phyloP scores from a whole-genome alignment of 1,284 basidiomycete genomes.

The Tausonia pullulans region DNA sequence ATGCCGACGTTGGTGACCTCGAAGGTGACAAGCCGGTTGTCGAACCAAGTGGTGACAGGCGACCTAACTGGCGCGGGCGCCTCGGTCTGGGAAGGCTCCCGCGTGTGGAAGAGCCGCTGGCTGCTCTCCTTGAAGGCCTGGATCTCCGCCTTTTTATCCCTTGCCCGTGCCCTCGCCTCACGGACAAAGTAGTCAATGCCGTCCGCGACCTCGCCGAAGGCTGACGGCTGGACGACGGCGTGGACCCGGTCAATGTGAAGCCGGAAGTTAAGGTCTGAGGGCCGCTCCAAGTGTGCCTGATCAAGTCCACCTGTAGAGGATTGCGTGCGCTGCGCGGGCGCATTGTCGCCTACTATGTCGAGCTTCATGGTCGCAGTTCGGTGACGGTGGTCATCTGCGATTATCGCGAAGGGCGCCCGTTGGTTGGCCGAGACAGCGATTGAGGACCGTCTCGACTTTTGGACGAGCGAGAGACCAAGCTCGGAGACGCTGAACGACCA shows the following conservation, averaged over 20 bases:
- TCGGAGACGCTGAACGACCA: conserved; percentile 60
- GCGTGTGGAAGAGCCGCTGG: conserved; percentile 54
- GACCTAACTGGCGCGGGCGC: conserved; percentile 19
- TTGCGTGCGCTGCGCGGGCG: too few relatives aligned
- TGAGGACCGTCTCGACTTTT: conserved; percentile 42
- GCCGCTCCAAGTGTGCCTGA: too few relatives aligned
- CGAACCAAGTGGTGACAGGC: conserved; percentile 46
- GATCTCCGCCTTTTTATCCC: conserved; percentile 61
- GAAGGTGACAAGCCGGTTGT: conserved; percentile 53
- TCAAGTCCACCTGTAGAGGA: too few relatives aligned
- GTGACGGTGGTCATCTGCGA: too few relatives aligned
- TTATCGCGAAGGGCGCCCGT: conserved; percentile 25
- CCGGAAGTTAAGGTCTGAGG: too few relatives aligned
- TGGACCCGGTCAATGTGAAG: conserved; percentile 55
- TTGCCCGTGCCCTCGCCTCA: conserved; percentile 59
- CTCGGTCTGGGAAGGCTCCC: conserved; percentile 48
- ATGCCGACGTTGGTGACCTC: conserved; percentile 61
- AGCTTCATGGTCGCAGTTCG: too few relatives aligned
- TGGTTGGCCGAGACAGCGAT: conserved; percentile 61
- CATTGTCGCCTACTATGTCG: too few relatives aligned
- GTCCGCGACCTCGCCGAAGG: conserved; percentile 75
- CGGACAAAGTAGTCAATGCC: conserved; percentile 63
- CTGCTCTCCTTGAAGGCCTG: conserved; percentile 73
- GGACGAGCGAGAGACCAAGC: conserved; percentile 58
- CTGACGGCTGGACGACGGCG: conserved; percentile 83